Evolutionary conservation across 2,329 filamentous ascomycete species (phyloP).

Genomic region (Epicoccum nigrum): DNA sequence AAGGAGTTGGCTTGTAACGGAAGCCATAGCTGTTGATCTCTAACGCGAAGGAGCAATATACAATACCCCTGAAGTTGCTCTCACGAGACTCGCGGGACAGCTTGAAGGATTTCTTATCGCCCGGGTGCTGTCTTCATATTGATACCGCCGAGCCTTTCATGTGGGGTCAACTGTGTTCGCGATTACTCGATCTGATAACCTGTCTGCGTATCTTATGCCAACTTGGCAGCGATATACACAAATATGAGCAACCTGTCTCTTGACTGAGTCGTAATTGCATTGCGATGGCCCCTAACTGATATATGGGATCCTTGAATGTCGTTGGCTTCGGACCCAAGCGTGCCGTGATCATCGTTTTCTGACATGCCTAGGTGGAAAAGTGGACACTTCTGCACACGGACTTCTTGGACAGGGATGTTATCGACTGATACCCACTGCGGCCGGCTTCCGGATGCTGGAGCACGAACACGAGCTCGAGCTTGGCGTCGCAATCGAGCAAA

Average conservation of each 20-base stretch:
- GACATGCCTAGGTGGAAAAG: constrained; percentile 2
- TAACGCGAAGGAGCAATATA: not conserved
- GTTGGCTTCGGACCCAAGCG: not conserved
- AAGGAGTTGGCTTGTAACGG: not conserved
- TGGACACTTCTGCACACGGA: too few relatives aligned
- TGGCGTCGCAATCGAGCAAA: constrained; percentile 6
- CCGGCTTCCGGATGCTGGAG: not conserved
- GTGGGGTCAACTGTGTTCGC: constrained; percentile 10
- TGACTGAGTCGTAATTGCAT: not conserved
- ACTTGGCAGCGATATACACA: constrained; percentile 2
- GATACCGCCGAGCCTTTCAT: not conserved
- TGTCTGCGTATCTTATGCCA: not conserved
- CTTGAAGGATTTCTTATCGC: constrained; percentile 1
- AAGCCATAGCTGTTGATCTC: constrained; percentile 1
- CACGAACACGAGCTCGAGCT: constrained; percentile 2
- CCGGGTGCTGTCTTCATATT: not conserved
- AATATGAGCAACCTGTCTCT: not conserved
- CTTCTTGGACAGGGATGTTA: constrained; percentile 3
- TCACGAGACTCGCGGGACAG: not conserved
- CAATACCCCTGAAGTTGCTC: not conserved
- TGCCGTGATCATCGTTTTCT: constrained; percentile 9
- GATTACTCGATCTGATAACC: not conserved
- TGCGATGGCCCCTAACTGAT: constrained; percentile 4
- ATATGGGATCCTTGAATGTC: not conserved
- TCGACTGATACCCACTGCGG: constrained; percentile 4